Evolutionary conservation across 768 basidiomycete species (phyloP).

Genomic region (Lanmaoa pseudosensibilis): DNA sequence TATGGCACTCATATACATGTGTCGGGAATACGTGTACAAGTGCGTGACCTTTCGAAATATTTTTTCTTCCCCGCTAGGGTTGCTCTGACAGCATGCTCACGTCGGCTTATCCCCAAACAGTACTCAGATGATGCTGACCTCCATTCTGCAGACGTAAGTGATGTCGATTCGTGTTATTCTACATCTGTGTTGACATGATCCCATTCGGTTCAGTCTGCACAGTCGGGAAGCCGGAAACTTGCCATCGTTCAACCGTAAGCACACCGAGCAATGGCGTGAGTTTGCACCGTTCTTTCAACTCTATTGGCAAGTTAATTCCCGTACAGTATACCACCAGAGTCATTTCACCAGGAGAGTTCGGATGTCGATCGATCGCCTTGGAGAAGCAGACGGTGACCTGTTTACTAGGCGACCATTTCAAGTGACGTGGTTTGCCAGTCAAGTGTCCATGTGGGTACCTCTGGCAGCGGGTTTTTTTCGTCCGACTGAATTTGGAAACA

Average conservation of each 20-base stretch:
- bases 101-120: constrained; percentile 36
- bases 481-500: constrained; percentile 24
- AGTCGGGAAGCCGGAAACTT: constrained; percentile 46
- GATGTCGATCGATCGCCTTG: constrained; percentile 50
- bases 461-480: not conserved
- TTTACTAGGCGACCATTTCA: constrained; percentile 70
- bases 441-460: constrained; percentile 55
- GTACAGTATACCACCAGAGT: constrained; percentile 64
- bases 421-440: constrained; percentile 69
- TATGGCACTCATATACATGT: constrained; percentile 62
- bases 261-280: constrained; percentile 80
- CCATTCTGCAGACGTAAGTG: constrained; percentile 63
- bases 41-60: constrained; percentile 36
- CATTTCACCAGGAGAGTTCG: constrained; percentile 64
- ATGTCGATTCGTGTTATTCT: not conserved
- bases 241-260: constrained; percentile 65
- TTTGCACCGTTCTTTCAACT: constrained; percentile 16
- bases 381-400: constrained; percentile 51
- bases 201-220: constrained; percentile 45
- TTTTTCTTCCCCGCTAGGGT: constrained; percentile 9
- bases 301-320: constrained; percentile 3
- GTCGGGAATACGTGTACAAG: constrained; percentile 75
- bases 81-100: constrained; percentile 15
- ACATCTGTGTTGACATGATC: constrained; percentile 1
- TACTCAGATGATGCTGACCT: constrained; percentile 63